Evolutionary conservation across 805 yeast species (phyloP).

Genomic region (Candida awuae): DNA sequence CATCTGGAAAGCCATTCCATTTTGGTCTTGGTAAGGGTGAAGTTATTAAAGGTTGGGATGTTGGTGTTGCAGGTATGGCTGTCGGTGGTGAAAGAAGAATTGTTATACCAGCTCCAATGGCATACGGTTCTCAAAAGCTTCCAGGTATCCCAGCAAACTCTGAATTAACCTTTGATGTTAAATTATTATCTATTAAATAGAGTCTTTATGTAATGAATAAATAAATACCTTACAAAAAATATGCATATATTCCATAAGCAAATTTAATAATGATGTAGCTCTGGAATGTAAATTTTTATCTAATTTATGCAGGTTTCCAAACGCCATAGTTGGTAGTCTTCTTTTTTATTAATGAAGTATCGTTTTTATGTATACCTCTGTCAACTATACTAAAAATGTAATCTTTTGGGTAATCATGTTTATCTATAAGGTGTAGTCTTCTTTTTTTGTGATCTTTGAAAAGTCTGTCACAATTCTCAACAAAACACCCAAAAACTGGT

Average conservation of each 20-base stretch:
- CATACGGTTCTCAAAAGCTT: slow-evolving; percentile 86
- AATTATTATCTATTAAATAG: slow-evolving; percentile 82
- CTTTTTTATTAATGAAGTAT: slow-evolving; percentile 19
- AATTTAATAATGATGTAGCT: no score
- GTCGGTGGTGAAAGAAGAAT: slow-evolving; percentile 99
- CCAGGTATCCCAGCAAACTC: slow-evolving; percentile 99
- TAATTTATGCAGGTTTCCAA: slow-evolving; percentile 13
- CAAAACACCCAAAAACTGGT: slow-evolving; percentile 36
- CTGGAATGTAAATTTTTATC: no score
- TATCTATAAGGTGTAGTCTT: slow-evolving; percentile 40
- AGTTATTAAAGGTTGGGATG: slow-evolving; percentile 97
- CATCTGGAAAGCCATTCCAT: slow-evolving; percentile 90
- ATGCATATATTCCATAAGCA: background rate
- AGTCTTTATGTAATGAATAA: background rate
- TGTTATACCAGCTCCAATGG: slow-evolving; percentile 90
- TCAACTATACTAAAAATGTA: slow-evolving; percentile 26
- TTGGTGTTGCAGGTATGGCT: slow-evolving; percentile 98
- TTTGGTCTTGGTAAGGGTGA: slow-evolving; percentile 95
- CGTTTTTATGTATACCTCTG: slow-evolving; percentile 18
- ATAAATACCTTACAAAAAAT: background rate
- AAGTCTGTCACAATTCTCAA: slow-evolving; percentile 31
- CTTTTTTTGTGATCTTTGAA: slow-evolving; percentile 36
- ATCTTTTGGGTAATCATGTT: slow-evolving; percentile 41
- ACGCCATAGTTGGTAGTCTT: slow-evolving; percentile 10
- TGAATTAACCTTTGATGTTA: slow-evolving; percentile 92